phyloP scores from a whole-genome alignment of 176 grass and related monocot genomes.

The Olyra latifolia region DNA sequence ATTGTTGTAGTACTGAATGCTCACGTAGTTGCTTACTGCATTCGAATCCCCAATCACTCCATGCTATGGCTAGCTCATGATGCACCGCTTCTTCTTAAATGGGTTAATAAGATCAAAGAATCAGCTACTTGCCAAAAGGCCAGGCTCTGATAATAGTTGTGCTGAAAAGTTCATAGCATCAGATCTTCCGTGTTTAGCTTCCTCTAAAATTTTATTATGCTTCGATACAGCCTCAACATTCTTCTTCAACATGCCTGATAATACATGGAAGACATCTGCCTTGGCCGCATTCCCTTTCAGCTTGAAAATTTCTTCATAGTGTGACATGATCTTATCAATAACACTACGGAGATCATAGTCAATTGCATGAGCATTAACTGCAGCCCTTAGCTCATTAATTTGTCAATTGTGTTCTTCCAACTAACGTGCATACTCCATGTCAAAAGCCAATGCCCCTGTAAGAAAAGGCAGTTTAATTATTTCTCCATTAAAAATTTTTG shows the following conservation, averaged over 20 bases:
- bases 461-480: slow-evolving; percentile 20
- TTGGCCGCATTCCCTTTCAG: slow-evolving; percentile 88
- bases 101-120: slow-evolving; percentile 35
- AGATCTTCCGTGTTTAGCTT: too few species aligned
- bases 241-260: slow-evolving; percentile 99
- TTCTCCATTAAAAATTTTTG: slow-evolving; percentile 17
- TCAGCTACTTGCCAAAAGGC: slow-evolving; percentile 48
- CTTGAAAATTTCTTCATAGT: slow-evolving; percentile 91
- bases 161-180: slow-evolving; percentile 89
- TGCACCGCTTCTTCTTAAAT: not conserved
- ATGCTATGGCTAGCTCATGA: slow-evolving; percentile 9
- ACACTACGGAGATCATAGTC: slow-evolving; percentile 75
- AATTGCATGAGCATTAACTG: slow-evolving; percentile 88
- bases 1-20: too few species aligned
- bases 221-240: too few species aligned
- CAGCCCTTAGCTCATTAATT: slow-evolving; percentile 78
- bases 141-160: slow-evolving; percentile 79
- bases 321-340: slow-evolving; percentile 72
- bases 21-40: slow-evolving; percentile 29
- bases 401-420: slow-evolving; percentile 93
- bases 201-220: too few species aligned
- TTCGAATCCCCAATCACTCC: slow-evolving; percentile 25
- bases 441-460: slow-evolving; percentile 88
- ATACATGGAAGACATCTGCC: slow-evolving; percentile 89
- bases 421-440: slow-evolving; percentile 92